These are phyloP conservation scores for Mucor irregularis DNA, from an alignment of 371 early-diverging fungal species.

Conservation along the genomic window DNA sequence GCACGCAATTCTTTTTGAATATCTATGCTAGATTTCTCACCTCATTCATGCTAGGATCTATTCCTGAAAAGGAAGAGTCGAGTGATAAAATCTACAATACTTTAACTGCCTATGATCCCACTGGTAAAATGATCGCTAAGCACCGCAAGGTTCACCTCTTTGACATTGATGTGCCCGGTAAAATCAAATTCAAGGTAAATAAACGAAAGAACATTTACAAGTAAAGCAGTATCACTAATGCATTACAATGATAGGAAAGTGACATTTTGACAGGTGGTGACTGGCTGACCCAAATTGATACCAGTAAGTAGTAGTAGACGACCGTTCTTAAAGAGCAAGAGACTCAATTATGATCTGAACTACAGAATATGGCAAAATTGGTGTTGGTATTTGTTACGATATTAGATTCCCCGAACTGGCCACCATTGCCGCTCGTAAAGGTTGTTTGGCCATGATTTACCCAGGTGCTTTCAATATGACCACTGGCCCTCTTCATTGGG, in stretches of 20 bases:
- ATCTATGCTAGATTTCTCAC: background rate
- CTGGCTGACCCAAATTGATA: slow-evolving; percentile 74
- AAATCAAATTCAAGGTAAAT: slow-evolving; percentile 77
- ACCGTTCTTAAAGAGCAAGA: background rate
- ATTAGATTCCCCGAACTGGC: slow-evolving; percentile 95
- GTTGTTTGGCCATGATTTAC: slow-evolving; percentile 92
- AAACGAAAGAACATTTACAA: background rate
- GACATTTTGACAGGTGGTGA: slow-evolving; percentile 81
- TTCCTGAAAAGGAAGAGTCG: slow-evolving; percentile 76
- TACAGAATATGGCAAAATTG: slow-evolving; percentile 79
- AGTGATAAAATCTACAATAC: slow-evolving; percentile 84
- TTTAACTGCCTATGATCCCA: slow-evolving; percentile 83
- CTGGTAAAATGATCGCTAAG: slow-evolving; percentile 67
- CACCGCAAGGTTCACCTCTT: slow-evolving; percentile 92
- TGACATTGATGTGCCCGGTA: slow-evolving; percentile 94
- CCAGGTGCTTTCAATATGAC: slow-evolving; percentile 97
- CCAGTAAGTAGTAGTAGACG: slow-evolving; percentile 60
- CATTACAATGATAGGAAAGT: slow-evolving; percentile 61
- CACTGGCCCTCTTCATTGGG: slow-evolving; percentile 96
- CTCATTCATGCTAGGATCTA: slow-evolving; percentile 68
- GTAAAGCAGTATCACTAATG: background rate
- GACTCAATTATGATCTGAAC: background rate
- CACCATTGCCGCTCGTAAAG: slow-evolving; percentile 87
- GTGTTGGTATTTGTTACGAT: slow-evolving; percentile 96
- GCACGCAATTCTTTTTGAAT: background rate